Evolutionary conservation across 2,329 filamentous ascomycete species (phyloP).

Genomic region (Lasiodiplodia sp.): DNA sequence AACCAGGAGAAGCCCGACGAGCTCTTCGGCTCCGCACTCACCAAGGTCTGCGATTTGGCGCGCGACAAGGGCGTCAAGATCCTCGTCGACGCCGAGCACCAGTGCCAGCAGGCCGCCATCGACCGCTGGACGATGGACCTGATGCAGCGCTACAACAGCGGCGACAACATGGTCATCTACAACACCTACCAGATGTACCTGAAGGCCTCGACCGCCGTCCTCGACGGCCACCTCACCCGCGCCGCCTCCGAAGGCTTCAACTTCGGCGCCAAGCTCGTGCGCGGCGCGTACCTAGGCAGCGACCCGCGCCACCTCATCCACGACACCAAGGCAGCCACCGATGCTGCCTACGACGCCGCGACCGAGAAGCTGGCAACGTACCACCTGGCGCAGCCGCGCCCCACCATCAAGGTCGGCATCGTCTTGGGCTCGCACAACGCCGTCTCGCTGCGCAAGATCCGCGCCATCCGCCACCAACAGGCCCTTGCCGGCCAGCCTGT

Average conservation of each 20-base stretch:
- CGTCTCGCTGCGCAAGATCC: conserved; percentile 67
- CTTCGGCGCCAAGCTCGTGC: conserved; percentile 64
- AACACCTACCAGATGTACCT: conserved; percentile 67
- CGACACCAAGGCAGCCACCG: conserved; percentile 62
- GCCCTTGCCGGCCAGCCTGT: conserved; percentile 48
- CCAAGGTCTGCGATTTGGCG: conserved; percentile 53
- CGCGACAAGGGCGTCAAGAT: conserved; percentile 54
- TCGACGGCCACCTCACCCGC: conserved; percentile 55
- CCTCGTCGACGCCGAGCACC: conserved; percentile 63
- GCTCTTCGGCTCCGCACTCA: conserved; percentile 52
- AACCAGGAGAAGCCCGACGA: conserved; percentile 49
- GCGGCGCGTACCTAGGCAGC: conserved; percentile 63
- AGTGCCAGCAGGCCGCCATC: conserved; percentile 59
- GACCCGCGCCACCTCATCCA: conserved; percentile 61
- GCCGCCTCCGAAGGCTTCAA: conserved; percentile 59
- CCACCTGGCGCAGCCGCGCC: conserved; percentile 48
- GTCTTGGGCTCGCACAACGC: conserved; percentile 86
- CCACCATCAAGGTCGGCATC: conserved; percentile 56
- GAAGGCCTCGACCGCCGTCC: conserved; percentile 53
- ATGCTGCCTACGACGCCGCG: conserved; percentile 73
- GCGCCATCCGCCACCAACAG: conserved; percentile 54
- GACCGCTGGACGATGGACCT: conserved; percentile 61
- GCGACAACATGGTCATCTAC: conserved; percentile 69
- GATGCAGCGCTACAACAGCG: conserved; percentile 60
- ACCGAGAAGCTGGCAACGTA: conserved; percentile 66